A percentile compares a stretch with the other conserved stretches of the same genome.
phyloP scores from a whole-genome alignment of 2,329 filamentous ascomycete genomes.

The Penicillium sp. region DNA sequence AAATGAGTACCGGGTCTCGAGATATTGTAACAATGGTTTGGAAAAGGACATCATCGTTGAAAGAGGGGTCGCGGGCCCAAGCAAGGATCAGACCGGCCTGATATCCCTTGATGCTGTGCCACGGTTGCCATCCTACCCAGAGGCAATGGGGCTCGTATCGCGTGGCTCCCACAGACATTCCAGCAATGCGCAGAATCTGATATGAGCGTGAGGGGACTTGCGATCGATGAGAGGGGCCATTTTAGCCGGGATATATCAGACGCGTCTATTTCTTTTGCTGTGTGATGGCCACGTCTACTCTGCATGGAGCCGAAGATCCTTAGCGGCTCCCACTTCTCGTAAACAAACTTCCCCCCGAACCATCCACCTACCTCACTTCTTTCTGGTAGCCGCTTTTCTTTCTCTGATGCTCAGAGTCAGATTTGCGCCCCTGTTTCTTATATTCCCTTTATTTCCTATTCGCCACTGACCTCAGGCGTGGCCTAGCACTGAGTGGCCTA shows the following conservation, averaged over 20 bases:
- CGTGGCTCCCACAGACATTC: slow-evolving; percentile 14
- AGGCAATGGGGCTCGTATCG: slow-evolving; percentile 7
- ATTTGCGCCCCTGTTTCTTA: background rate
- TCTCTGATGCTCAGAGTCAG: slow-evolving; percentile 3
- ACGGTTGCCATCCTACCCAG: slow-evolving; percentile 8
- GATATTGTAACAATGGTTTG: background rate
- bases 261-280: slow-evolving; percentile 9
- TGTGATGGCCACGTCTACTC: slow-evolving; percentile 24
- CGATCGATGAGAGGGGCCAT: background rate
- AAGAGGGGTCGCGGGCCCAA: background rate
- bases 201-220: background rate
- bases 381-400: slow-evolving; percentile 6
- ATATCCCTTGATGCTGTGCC: slow-evolving; percentile 16
- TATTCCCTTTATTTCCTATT: background rate
- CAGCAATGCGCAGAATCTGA: slow-evolving; percentile 7
- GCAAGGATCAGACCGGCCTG: background rate
- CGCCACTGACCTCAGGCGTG: slow-evolving; percentile 3
- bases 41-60: background rate
- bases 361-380: slow-evolving; percentile 7
- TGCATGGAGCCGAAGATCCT: slow-evolving; percentile 25
- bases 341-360: slow-evolving; percentile 19
- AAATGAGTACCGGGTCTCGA: background rate
- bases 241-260: background rate
- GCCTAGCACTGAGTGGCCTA: slow-evolving; percentile 29
- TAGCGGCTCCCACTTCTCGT: slow-evolving; percentile 24